Evolutionary conservation across 192 early-diverging fungal genomes (phyloP), one percentile per base, ranked within the genome.

Genomic region (Jimgerdemannia lactiflua): DNA sequence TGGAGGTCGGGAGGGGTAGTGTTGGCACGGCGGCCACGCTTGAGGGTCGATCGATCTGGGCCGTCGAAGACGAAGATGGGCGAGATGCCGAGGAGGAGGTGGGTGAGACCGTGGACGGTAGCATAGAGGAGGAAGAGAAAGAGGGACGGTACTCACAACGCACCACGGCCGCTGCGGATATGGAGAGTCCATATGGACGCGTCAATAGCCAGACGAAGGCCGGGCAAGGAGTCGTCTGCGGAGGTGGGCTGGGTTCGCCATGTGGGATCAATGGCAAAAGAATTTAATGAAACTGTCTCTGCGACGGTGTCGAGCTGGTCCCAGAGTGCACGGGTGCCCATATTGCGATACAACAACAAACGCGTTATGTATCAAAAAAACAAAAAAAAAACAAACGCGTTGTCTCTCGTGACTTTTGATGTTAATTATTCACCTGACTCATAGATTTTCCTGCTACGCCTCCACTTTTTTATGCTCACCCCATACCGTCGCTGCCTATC

Each of bases 51-150:
- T 66, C 76, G 42, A 4, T 67, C 29, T 2, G 64, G n/a, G 2
- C 79, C 79, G 19, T 81, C 79, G 59, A 81, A 81, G 14, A 81
- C 79, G 18, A 81, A 81, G 3, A 81, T 73, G 1, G 79, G 76
- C 41, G 67, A 69, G 17, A 81, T 72, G 17, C 79, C 79, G 3
- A 77, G 11, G 10, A 64, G 41, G 69, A 59, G 49, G 14, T 59
- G 14, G 0, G 49, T 59, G 49, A 59, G 49, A 29, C 29, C 29
- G 29, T 29, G 49, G 49, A 59, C 6, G 49, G 49, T 59, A 14
- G 49, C 49, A 14, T 14, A 59, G 49, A 59, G 1, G 68, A 44
- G 4, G 43, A 71, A 74, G 7, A 20, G n/a, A 3, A 69, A 11
- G 29, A 29, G 29, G 29, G 29, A 29, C 29, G 29, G 29, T 29